phyloP scores from a whole-genome alignment of 78 protist species.

The Dictyostelium intermedium region DNA sequence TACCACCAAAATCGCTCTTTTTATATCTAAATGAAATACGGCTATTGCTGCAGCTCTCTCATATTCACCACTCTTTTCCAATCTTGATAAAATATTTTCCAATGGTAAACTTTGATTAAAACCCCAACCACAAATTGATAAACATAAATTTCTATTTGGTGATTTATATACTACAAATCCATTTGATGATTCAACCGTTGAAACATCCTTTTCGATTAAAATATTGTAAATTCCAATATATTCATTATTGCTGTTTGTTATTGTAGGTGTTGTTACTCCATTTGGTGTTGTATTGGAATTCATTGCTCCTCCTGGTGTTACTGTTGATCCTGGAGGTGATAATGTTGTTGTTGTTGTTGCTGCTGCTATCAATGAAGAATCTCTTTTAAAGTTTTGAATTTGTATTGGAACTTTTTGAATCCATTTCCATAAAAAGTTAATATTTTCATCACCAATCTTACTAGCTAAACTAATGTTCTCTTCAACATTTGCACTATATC shows the following conservation, averaged over 20 bases:
- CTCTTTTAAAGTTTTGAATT: conserved; percentile 27
- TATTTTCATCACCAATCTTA: conserved; percentile 22
- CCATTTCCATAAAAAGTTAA: conserved; percentile 57
- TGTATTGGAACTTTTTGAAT: conserved; percentile 3
- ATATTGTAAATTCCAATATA: conserved; percentile 58
- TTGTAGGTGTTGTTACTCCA: not conserved
- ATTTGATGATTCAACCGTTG: conserved; percentile 19
- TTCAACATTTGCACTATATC: conserved; percentile 47
- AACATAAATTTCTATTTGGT: conserved; percentile 35
- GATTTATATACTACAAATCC: conserved; percentile 46
- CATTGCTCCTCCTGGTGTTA: not conserved
- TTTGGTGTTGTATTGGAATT: not conserved
- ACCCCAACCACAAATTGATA: conserved; percentile 77
- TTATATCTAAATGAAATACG: conserved; percentile 82
- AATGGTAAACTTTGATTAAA: conserved; percentile 25
- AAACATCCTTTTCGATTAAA: conserved; percentile 10
- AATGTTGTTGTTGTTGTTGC: no score
- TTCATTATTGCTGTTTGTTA: conserved; percentile 18
- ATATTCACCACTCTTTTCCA: conserved; percentile 63
- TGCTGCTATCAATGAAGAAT: not conserved
- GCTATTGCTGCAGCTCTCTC: conserved; percentile 84
- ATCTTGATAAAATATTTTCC: not conserved
- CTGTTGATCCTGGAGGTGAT: not conserved
- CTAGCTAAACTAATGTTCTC: conserved; percentile 39
- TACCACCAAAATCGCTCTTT: conserved; percentile 57